Evolutionary conservation across 1,139 yeast species (phyloP).

Genomic region (Debaryomyces sp.): DNA sequence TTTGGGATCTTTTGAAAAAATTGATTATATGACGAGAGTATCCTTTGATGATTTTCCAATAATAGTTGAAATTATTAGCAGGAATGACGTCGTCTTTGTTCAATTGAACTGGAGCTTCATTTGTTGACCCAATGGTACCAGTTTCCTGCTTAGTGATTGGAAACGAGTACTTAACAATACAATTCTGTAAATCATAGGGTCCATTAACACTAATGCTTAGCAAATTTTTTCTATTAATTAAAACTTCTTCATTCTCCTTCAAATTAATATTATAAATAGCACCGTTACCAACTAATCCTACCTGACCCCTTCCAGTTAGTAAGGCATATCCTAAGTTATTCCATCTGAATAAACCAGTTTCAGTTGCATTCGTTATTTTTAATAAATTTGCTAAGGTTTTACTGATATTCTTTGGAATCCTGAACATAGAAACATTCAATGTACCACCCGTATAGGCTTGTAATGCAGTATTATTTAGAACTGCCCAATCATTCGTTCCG

Average conservation of each 20-base stretch:
- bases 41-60: conserved; percentile 1
- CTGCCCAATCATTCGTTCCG: conserved; percentile 65
- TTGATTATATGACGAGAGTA: background rate
- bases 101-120: background rate
- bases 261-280: conserved; percentile 53
- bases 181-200: conserved; percentile 44
- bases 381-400: conserved; percentile 31
- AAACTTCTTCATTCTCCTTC: conserved; percentile 48
- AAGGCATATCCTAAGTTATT: conserved; percentile 44
- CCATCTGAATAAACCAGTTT: conserved; percentile 42
- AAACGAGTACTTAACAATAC: conserved; percentile 31
- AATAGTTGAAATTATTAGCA: background rate
- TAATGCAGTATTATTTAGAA: conserved; percentile 48
- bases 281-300: conserved; percentile 60
- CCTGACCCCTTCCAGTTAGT: conserved; percentile 60
- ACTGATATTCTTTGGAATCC: conserved; percentile 45
- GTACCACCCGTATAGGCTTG: conserved; percentile 57
- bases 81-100: background rate
- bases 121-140: background rate
- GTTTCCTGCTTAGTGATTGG: conserved; percentile 14
- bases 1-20: conserved; percentile 2
- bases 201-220: conserved; percentile 58
- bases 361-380: conserved; percentile 21
- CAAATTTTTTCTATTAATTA: conserved; percentile 49
- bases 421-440: conserved; percentile 36